phyloP scores from a whole-genome alignment of 148 eudicot species.

The Rheum nobile region DNA sequence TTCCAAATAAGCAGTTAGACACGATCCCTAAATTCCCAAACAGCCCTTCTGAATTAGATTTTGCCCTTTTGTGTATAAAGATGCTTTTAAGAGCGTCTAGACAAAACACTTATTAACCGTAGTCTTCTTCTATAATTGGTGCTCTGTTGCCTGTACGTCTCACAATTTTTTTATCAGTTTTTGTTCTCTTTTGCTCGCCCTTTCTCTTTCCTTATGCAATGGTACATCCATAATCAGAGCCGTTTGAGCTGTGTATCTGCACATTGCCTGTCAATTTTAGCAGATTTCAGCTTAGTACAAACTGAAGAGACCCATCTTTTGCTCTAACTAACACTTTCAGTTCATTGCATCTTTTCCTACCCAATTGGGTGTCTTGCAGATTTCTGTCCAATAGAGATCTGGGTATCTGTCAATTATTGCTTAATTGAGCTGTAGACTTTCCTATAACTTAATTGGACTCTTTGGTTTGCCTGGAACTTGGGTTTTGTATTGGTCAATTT shows the following conservation, averaged over 20 bases:
- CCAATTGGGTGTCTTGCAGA: not conserved
- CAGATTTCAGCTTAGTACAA: not conserved
- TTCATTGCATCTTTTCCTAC: not conserved
- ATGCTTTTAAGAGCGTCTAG: conserved; percentile 25
- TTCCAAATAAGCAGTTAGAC: not conserved
- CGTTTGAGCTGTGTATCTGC: not conserved
- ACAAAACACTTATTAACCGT: conserved; percentile 25
- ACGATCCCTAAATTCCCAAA: not conserved
- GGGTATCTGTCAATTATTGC: not conserved
- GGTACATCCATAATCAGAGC: conserved; percentile 1
- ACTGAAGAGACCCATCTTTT: not conserved
- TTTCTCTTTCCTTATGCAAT: not conserved
- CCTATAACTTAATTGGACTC: not conserved
- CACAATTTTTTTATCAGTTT: not conserved
- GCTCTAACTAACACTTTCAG: not conserved
- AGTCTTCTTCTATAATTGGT: not conserved
- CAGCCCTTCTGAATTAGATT: not conserved
- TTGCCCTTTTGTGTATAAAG: not conserved
- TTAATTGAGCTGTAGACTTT: not conserved
- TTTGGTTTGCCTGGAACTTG: not conserved
- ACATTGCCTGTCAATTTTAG: not conserved
- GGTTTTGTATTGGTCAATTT: conserved; percentile 1
- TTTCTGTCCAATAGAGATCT: not conserved
- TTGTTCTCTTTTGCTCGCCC: not conserved
- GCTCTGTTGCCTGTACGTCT: not conserved